phyloP scores from a whole-genome alignment of 148 eudicot species.

The Simmondsia chinensis region DNA sequence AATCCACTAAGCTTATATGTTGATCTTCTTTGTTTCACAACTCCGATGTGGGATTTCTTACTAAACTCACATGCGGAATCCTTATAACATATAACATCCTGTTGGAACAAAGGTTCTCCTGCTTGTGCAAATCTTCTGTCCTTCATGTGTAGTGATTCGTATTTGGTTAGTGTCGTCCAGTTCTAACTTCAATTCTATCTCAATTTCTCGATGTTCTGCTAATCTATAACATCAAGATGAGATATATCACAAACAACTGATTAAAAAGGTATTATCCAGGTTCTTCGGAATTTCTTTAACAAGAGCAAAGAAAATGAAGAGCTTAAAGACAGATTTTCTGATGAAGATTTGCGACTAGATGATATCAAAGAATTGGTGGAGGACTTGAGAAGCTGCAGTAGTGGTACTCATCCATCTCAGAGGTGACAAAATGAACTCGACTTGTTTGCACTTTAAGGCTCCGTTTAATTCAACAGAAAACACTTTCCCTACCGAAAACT shows the following conservation, averaged over 20 bases:
- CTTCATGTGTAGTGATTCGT: no score
- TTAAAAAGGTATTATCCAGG: slow-evolving; percentile 28
- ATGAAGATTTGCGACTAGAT: slow-evolving; percentile 46
- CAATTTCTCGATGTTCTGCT: neutral
- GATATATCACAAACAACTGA: slow-evolving; percentile 3
- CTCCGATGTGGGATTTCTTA: no score
- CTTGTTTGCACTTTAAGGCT: neutral
- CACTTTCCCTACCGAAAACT: no score
- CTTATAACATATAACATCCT: no score
- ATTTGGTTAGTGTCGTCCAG: no score
- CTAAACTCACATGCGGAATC: no score
- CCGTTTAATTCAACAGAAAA: neutral
- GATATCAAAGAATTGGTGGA: slow-evolving; percentile 48
- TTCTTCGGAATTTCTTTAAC: slow-evolving; percentile 52
- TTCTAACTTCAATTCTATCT: neutral
- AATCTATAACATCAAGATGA: no score
- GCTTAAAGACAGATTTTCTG: slow-evolving; percentile 19
- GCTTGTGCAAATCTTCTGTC: no score
- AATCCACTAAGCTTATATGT: no score
- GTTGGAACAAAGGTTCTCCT: no score
- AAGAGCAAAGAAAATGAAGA: slow-evolving; percentile 50
- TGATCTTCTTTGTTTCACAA: no score
- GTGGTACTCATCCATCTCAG: slow-evolving; percentile 39
- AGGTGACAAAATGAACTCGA: slow-evolving; percentile 34
- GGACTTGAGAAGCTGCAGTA: slow-evolving; percentile 42